These are phyloP conservation scores for Lophiostoma macrostomum DNA, from an alignment of 495 filamentous ascomycete genomes.

Conservation along the genomic window DNA sequence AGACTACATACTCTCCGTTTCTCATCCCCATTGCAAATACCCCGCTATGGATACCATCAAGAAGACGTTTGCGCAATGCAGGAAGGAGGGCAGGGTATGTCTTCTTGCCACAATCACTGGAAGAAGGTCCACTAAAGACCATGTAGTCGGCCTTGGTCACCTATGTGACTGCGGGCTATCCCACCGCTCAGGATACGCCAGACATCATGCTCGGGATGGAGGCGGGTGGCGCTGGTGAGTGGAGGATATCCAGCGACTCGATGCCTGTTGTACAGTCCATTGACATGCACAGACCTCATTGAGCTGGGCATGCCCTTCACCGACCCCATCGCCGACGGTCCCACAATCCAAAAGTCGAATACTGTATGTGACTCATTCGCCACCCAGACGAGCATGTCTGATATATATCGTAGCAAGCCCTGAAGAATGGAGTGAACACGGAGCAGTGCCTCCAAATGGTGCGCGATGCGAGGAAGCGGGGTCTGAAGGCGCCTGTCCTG, in stretches of 20 bases:
- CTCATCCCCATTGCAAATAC: not conserved
- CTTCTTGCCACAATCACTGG: not conserved
- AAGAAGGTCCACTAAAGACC: slow-evolving; percentile 6
- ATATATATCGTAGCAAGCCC: slow-evolving; percentile 51
- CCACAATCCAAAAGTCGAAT: slow-evolving; percentile 75
- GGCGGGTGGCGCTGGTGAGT: slow-evolving; percentile 83
- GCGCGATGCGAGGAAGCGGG: slow-evolving; percentile 67
- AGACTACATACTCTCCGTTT: too few species aligned
- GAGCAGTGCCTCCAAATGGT: slow-evolving; percentile 74
- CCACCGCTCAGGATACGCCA: slow-evolving; percentile 74
- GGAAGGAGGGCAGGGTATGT: slow-evolving; percentile 64
- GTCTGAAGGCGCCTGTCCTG: slow-evolving; percentile 76
- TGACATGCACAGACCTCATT: slow-evolving; percentile 61
- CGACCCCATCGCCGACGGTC: slow-evolving; percentile 94
- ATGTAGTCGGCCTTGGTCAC: slow-evolving; percentile 75
- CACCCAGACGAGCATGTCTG: slow-evolving; percentile 22
- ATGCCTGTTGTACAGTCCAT: too few species aligned
- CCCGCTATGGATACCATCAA: slow-evolving; percentile 73
- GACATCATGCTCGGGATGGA: slow-evolving; percentile 86
- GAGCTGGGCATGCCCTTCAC: slow-evolving; percentile 93
- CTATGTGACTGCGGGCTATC: slow-evolving; percentile 95
- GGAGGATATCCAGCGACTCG: too few species aligned
- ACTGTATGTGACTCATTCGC: slow-evolving; percentile 34
- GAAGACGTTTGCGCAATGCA: slow-evolving; percentile 83
- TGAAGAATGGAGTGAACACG: slow-evolving; percentile 84